Evolutionary conservation across 2,329 filamentous ascomycete species (phyloP).

Genomic region (Fusarium sp.): DNA sequence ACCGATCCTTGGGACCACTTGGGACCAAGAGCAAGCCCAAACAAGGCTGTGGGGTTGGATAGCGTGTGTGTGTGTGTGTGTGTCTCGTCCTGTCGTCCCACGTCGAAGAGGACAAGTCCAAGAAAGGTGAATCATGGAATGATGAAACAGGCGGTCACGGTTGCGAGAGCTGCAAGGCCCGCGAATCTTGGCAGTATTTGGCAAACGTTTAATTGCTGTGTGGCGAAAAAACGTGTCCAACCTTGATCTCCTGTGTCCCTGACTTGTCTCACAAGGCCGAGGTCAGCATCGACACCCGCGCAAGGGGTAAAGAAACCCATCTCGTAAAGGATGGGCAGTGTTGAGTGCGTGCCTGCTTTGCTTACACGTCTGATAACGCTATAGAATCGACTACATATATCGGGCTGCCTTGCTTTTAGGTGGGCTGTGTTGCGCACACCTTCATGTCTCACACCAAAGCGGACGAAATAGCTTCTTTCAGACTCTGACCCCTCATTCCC

Average conservation of each 20-base stretch:
- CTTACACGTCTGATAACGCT: constrained; percentile 1
- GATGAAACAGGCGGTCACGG: constrained; percentile 40
- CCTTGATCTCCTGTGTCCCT: constrained; percentile 19
- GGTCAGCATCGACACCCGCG: constrained; percentile 20
- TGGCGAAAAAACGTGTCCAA: constrained; percentile 33
- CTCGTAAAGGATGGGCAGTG: background rate
- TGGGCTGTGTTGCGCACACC: background rate
- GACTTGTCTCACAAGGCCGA: constrained; percentile 28
- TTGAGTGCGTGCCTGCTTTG: background rate
- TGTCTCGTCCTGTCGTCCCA: constrained; percentile 4
- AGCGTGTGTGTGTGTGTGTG: background rate
- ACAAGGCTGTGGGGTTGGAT: constrained; percentile 26
- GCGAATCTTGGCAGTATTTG: constrained; percentile 38
- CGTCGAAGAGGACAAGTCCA: background rate
- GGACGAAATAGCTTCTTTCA: background rate
- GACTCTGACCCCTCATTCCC: background rate
- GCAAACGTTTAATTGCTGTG: constrained; percentile 31
- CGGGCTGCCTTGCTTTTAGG: background rate
- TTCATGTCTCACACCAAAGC: background rate
- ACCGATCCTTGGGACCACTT: background rate
- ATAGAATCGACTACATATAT: constrained; percentile 1
- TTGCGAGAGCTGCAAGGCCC: constrained; percentile 11
- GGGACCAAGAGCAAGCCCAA: background rate
- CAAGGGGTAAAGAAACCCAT: background rate
- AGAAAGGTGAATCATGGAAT: constrained; percentile 22